Evolutionary conservation across 2,329 filamentous ascomycete species (phyloP).

Genomic region (Curvularia sp.): DNA sequence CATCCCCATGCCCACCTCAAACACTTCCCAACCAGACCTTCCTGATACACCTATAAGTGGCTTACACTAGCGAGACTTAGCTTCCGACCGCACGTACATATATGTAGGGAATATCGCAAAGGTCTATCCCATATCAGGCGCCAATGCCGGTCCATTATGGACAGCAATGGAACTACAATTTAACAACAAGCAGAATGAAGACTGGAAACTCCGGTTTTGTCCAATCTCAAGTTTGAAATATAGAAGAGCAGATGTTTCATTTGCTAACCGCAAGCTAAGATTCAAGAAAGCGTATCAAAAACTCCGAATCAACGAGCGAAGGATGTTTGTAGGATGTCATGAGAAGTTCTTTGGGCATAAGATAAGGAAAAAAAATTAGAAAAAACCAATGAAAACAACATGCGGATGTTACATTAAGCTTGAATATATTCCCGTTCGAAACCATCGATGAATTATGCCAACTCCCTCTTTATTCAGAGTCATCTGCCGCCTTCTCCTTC

Average conservation of each 20-base stretch:
- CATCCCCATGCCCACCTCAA: conserved; percentile 18
- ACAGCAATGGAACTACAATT: not conserved
- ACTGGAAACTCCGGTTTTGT: not conserved
- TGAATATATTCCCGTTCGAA: not conserved
- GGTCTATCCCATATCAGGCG: not conserved
- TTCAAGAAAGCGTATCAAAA: not conserved
- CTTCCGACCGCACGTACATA: not conserved
- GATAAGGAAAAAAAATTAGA: not conserved
- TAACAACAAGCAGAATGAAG: not conserved
- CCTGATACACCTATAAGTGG: not conserved
- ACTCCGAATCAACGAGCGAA: not conserved
- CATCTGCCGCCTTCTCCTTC: conserved; percentile 22
- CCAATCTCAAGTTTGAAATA: not conserved
- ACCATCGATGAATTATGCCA: too few species aligned
- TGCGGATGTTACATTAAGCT: not conserved
- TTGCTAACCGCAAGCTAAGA: not conserved
- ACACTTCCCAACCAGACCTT: not conserved
- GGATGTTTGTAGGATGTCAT: not conserved
- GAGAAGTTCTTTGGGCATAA: not conserved
- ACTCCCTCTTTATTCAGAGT: not conserved
- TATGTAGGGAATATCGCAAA: not conserved
- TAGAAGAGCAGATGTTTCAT: not conserved
- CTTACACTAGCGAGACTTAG: not conserved
- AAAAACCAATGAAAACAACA: not conserved
- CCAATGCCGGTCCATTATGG: not conserved